Percentiles rank a stretch among this genome's conserved stretches.
Conservation (phyloP, 2,329 filamentous ascomycete species). For the Alternaria sp. region DNA sequence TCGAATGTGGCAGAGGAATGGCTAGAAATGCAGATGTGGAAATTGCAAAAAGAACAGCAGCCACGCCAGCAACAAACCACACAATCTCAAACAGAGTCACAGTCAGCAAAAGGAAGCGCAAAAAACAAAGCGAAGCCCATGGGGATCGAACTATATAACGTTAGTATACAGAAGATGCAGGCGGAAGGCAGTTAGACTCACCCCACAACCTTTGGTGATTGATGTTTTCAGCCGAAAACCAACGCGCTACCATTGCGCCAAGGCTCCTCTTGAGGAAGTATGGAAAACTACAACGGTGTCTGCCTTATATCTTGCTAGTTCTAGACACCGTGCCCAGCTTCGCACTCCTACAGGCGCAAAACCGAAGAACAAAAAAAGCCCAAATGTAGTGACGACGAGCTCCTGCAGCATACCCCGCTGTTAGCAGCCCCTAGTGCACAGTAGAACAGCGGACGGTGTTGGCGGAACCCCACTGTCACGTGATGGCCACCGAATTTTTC, state of each 20-base stretch:
- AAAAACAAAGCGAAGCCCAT: conserved; percentile 21
- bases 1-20: not conserved
- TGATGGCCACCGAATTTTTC: not conserved
- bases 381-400: conserved; percentile 5
- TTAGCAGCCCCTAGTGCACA: not conserved
- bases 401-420: conserved; percentile 10
- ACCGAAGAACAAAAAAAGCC: not conserved
- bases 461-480: not conserved
- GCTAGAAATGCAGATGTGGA: not conserved
- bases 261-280: conserved; percentile 26
- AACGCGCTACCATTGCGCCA: conserved; percentile 42
- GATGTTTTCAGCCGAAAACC: conserved; percentile 33
- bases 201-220: conserved; percentile 38
- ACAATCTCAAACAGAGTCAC: conserved; percentile 1
- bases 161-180: not conserved
- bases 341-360: not conserved
- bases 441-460: not conserved
- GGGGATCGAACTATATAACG: conserved; percentile 18
- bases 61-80: conserved; percentile 1
- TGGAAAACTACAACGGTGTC: conserved; percentile 14
- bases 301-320: not conserved
- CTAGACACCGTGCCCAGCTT: not conserved
- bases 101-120: conserved; percentile 7
- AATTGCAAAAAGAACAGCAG: conserved; percentile 4
- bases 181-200: conserved; percentile 11